These are phyloP conservation scores for Typha latifolia DNA, from an alignment of 176 grass and related monocot genomes.

Conservation along the genomic window DNA sequence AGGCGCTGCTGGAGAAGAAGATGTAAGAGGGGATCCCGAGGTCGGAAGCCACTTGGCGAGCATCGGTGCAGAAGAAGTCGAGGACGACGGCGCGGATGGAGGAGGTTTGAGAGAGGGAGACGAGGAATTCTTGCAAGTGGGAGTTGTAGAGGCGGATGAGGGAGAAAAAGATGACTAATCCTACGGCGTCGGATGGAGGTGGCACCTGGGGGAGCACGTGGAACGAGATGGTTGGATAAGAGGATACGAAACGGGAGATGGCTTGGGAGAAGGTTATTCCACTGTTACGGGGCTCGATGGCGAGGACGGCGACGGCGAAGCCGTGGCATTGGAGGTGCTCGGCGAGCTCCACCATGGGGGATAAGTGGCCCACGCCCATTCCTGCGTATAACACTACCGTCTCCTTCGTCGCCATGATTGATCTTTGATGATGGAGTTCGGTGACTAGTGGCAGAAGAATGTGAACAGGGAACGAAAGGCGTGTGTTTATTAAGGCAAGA, in stretches of 20 bases:
- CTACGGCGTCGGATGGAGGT: background rate
- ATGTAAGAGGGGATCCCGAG: background rate
- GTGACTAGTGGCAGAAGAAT: too few species aligned
- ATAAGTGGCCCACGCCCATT: constrained; percentile 49
- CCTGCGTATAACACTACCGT: constrained; percentile 39
- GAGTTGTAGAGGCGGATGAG: constrained; percentile 27
- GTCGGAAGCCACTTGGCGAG: constrained; percentile 21
- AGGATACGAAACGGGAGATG: constrained; percentile 9
- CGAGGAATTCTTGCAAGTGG: constrained; percentile 20
- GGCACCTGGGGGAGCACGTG: constrained; percentile 12
- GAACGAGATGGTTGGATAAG: constrained; percentile 39
- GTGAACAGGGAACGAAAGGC: too few species aligned
- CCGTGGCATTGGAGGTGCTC: constrained; percentile 16
- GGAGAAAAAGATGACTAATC: constrained; percentile 11
- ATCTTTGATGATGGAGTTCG: too few species aligned
- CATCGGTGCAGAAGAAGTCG: constrained; percentile 48
- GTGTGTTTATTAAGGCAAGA: too few species aligned
- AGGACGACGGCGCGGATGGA: constrained; percentile 35
- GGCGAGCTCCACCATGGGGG: constrained; percentile 41
- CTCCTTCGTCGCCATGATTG: background rate
- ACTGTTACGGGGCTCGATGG: constrained; percentile 34
- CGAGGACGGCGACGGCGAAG: constrained; percentile 19
- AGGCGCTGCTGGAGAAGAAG: background rate
- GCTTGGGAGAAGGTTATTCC: constrained; percentile 9
- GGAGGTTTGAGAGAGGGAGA: constrained; percentile 22